A percentile compares a stretch with the other conserved stretches of the same genome.
These are phyloP conservation scores for Neonothopanus nambi DNA, from an alignment of 1,284 basidiomycete genomes.

Conservation along the genomic window DNA sequence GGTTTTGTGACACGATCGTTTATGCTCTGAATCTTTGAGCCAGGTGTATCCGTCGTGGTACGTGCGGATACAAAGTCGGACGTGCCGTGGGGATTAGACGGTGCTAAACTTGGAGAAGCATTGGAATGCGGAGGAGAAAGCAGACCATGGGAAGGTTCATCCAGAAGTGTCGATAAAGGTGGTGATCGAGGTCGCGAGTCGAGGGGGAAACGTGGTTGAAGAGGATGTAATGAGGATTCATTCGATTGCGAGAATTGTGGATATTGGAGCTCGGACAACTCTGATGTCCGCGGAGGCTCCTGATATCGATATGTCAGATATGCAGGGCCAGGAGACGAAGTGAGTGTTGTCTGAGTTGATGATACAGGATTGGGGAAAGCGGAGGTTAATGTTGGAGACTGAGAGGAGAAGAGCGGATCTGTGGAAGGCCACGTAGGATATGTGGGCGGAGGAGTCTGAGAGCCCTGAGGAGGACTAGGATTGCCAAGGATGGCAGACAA, in stretches of 20 bases:
- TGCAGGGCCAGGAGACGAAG: conserved; percentile 35
- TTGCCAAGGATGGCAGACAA: conserved; percentile 88
- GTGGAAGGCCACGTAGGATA: conserved; percentile 44
- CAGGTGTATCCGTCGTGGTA: conserved; percentile 19
- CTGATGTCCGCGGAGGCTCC: conserved; percentile 32
- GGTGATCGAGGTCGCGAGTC: conserved; percentile 42
- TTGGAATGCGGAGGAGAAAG: conserved; percentile 47
- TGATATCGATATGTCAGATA: conserved; percentile 46
- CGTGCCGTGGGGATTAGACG: conserved; percentile 24
- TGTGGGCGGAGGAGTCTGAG: conserved; percentile 40
- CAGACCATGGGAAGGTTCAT: conserved; percentile 33
- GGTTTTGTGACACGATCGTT: conserved; percentile 77
- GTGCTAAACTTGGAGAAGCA: conserved; percentile 34
- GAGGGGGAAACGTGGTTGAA: conserved; percentile 51
- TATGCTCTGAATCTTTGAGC: conserved; percentile 59
- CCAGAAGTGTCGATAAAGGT: conserved; percentile 35
- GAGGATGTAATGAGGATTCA: conserved; percentile 38
- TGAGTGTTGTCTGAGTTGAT: conserved; percentile 30
- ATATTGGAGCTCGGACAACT: conserved; percentile 30
- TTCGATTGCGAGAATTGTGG: conserved; percentile 29
- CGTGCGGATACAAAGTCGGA: conserved; percentile 29
- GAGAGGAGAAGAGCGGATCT: conserved; percentile 41
- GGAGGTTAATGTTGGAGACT: conserved; percentile 31
- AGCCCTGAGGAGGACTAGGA: conserved; percentile 62
- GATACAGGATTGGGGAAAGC: conserved; percentile 34